Base-by-base conservation (phyloP, 1,284 basidiomycete genomes). In the Irpex rosettiformis region DNA sequence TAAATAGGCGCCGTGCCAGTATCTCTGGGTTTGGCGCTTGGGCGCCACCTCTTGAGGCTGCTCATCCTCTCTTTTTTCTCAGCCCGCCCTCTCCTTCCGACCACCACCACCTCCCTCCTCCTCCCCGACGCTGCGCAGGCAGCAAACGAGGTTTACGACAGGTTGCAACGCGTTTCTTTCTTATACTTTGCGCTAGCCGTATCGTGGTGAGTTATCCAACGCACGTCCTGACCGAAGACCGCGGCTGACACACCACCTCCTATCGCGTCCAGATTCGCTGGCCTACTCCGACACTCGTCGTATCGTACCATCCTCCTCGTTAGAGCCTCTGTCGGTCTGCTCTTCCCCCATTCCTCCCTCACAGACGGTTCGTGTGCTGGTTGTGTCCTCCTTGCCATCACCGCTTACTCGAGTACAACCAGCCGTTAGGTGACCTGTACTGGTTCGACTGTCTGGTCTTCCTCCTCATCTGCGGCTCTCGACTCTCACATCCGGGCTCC, bases 251-350 rank as follows among this genome's bases (percentile, higher is more conserved):
- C 54, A 56, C 54, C 22, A 16, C 43, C 59, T 48, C 57, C 60
- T 61, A 56, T 61, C 57, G 37, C 53, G 43, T 49, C 47, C 57
- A 61, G 60, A 54, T 54, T 55, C 54, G 53, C 52, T 55, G 55
- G 47, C 37, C 43, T 52, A 29, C 21, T 30, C 52, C 45, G 57
- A 61, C 51, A 54, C 57, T 51, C 56, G 56, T 58, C 56, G 60
- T 55, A 61, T 54, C 56, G 33, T 55, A 57, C 49, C 56, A 55
- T 22, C n/a, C 53, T 58, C 56, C 59, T 61, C 59, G 56, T 57
- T 52, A 57, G 56, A 57, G 49, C 56, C 49, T 48, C 47, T 42
- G 43, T 49, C 59, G 52, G 43, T 21, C 58, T 33, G 28, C 56
- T 51, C 4, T 43, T 16, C 22, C 40, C 52, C 37, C 33, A 37